Evolutionary conservation across 768 basidiomycete species (phyloP).

Genomic region (Russula brevipes): DNA sequence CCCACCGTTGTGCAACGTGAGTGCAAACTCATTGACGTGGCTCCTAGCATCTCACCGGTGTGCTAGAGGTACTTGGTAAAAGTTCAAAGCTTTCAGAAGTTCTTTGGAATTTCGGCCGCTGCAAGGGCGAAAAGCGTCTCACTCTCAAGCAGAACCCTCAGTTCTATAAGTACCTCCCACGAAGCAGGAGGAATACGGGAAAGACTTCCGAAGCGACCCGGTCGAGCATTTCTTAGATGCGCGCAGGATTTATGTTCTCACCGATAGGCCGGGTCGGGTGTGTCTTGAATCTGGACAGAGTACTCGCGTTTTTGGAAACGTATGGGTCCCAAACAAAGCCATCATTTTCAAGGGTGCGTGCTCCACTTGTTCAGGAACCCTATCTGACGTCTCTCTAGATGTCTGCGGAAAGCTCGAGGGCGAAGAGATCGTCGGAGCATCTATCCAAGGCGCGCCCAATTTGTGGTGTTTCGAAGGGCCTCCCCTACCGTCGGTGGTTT

Average conservation of each 20-base stretch:
- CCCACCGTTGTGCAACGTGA: conserved; percentile 3
- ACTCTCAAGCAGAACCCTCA: conserved; percentile 15
- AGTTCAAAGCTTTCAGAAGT: background rate
- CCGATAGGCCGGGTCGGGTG: background rate
- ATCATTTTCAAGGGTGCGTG: conserved; percentile 10
- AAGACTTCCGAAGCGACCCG: background rate
- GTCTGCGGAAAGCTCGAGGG: background rate
- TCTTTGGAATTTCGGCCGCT: conserved; percentile 10
- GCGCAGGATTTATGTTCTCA: conserved; percentile 1
- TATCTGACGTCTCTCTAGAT: background rate
- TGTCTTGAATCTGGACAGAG: background rate
- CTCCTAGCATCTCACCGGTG: background rate
- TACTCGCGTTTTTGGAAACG: background rate
- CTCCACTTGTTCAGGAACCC: too few species aligned
- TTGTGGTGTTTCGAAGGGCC: background rate
- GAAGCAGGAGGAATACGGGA: background rate
- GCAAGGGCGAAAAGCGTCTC: background rate
- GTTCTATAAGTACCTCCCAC: conserved; percentile 1
- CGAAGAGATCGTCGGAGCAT: background rate
- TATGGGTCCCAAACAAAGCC: background rate
- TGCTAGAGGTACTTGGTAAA: background rate
- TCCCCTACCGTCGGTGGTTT: background rate
- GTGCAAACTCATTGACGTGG: background rate
- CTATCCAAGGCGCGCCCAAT: background rate
- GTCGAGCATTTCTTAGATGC: background rate